Evolutionary conservation across 495 filamentous ascomycete species (phyloP), one percentile per base, ranked within the genome.

Genomic region (Corynascus novoguineensis): DNA sequence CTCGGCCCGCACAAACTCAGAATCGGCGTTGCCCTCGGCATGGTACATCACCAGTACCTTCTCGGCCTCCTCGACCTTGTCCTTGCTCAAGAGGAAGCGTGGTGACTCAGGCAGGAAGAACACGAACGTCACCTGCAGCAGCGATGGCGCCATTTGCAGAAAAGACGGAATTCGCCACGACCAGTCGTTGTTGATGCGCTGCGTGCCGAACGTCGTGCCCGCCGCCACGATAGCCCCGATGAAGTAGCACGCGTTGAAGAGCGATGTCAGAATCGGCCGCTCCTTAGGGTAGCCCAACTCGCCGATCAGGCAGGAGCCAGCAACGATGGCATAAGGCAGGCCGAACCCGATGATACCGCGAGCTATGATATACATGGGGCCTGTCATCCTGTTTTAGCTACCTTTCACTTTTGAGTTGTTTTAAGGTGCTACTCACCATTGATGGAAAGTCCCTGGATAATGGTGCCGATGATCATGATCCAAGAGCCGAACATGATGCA

Each of bases 201-300:
- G 76, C 1, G 83, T 86, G 8, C 83, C 83, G 50, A 80, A 76
- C 0, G 78, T 80, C 6, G 80, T 72, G 10, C 78, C 76, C 0
- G 82, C 82, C 15, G 83, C 83, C 15, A 81, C 72, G 49, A 86
- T 81, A 47, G 78, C 75, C 6, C 85, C 83, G 57, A 85, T 71
- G 63, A 82, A 87, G 65, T 81, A 86, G 19, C 75, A 79, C 5
- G 81, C 79, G 63, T 87, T 86, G 74, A 86, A 87, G 5, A 87
- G 74, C 1, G 82, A 83, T 14, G 81, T 86, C 19, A 88, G 60
- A 35, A 83, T 77, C 3, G 80, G 74, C 35, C 84, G 78, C 60
- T 87, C 81, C 62, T 83, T 85, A 11, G 85, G 86, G 64, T 85
- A 80, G 0, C 75, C 77, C 17, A 88, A 71, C 57, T 88, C 86